Conservation (phyloP, 306 rosid genomes). For the Mimosa pudica region DNA sequence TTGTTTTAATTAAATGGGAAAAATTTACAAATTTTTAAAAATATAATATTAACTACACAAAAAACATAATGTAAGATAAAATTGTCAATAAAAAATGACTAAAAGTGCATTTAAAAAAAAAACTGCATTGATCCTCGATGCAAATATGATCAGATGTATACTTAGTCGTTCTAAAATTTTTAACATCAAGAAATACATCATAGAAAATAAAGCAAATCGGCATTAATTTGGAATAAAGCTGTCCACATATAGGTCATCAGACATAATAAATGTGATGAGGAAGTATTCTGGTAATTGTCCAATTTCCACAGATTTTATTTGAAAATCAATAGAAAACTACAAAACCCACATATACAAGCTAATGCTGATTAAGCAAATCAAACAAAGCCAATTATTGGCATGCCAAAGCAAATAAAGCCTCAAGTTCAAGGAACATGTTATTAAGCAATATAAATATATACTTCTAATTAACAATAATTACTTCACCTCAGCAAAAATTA, state of each 20-base stretch:
- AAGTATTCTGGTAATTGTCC: background rate
- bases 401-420: background rate
- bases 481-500: background rate
- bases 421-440: background rate
- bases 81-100: no score
- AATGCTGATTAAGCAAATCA: slow-evolving; percentile 23
- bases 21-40: no score
- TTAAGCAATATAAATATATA: background rate
- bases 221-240: background rate
- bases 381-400: background rate
- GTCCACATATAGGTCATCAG: no score
- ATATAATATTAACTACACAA: no score
- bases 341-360: background rate
- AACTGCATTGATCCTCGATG: no score
- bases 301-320: no score
- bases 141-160: no score
- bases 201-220: background rate
- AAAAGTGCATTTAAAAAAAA: no score
- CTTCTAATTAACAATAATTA: background rate
- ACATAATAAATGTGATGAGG: background rate
- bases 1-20: no score
- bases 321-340: background rate
- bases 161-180: no score
- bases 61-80: no score
- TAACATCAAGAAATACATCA: no score